Evolutionary conservation across 2,329 filamentous ascomycete genomes (phyloP), one percentile per base, ranked within the genome.

Genomic region (Colletotrichum musicola): DNA sequence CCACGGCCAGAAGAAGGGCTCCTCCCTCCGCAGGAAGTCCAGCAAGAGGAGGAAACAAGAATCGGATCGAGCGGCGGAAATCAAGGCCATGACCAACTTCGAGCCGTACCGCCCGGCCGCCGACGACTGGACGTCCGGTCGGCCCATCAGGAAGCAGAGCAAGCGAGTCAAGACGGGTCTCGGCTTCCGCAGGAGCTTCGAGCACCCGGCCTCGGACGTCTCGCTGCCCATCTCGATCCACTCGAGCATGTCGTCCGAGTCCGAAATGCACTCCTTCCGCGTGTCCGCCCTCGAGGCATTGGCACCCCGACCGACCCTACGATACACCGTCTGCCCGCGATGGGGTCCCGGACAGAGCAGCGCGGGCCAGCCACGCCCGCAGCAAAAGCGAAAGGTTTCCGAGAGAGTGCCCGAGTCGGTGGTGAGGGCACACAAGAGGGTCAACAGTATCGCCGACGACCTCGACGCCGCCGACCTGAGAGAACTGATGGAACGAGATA

Each of bases 401-500:
- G 79, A 86, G 71, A 78, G 83, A 40, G 78, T 83, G 72, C 80
- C 85, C n/a, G 89, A 93, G 69, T 90, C 89, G 44, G 85, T 82
- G 0, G 75, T 90, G 30, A 89, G 85, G 71, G 86, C 86, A 3
- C 88, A 88, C 73, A 89, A 91, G 80, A 81, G 89, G 75, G 80
- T 92, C 77, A 81, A 93, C 81, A 81, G 92, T 79, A 81, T 98
- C 51, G 96, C 94, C 22, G 93, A 98, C 76, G 92, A 93, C 68
- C 85, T 99, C 62, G 93, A 94, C 79, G 92, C 96, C 4, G 89
- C 92, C 60, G 95, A 94, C 73, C 79, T 99, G 46, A 88, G 95
- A 67, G 93, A 97, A 76, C 84, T 98, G 35, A 92, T 99, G 88
- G 96, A 99, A 74, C 86, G 96, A 68, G 96, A 99, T 75, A 87